These are phyloP conservation scores for Colletotrichum theobromicola DNA, from an alignment of 2,329 filamentous ascomycete species.

Conservation along the genomic window DNA sequence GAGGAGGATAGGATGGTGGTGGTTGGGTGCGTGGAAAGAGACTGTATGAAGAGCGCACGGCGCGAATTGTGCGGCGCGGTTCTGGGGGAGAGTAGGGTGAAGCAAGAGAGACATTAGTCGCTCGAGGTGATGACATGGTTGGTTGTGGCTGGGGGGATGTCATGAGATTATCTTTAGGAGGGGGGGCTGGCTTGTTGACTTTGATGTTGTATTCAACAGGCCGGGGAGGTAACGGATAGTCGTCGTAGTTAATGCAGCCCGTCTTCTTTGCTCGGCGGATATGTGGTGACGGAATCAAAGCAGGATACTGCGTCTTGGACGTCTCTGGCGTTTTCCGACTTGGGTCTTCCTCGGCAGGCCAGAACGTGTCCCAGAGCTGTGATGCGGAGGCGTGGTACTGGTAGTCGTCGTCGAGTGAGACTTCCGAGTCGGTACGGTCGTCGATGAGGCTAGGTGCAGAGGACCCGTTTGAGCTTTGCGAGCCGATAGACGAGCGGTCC, in stretches of 20 bases:
- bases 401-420: constrained; percentile 56
- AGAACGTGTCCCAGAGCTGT: constrained; percentile 59
- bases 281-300: constrained; percentile 23
- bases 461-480: constrained; percentile 44
- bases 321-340: constrained; percentile 13
- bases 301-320: constrained; percentile 18
- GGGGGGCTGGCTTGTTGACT: constrained; percentile 1
- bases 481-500: constrained; percentile 46
- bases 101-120: background rate
- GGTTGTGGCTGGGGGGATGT: constrained; percentile 20
- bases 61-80: constrained; percentile 24
- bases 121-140: background rate
- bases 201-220: constrained; percentile 22
- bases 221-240: constrained; percentile 28
- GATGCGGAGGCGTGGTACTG: constrained; percentile 49
- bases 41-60: constrained; percentile 23
- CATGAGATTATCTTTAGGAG: background rate
- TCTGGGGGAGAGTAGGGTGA: background rate
- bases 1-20: background rate
- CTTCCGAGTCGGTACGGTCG: constrained; percentile 55
- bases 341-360: constrained; percentile 31
- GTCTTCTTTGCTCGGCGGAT: constrained; percentile 22
- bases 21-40: constrained; percentile 19
- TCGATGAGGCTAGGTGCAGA: constrained; percentile 56
- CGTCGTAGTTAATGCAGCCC: constrained; percentile 22